phyloP scores from a whole-genome alignment of 2,329 filamentous ascomycete species.

The Botrytis squamosa region DNA sequence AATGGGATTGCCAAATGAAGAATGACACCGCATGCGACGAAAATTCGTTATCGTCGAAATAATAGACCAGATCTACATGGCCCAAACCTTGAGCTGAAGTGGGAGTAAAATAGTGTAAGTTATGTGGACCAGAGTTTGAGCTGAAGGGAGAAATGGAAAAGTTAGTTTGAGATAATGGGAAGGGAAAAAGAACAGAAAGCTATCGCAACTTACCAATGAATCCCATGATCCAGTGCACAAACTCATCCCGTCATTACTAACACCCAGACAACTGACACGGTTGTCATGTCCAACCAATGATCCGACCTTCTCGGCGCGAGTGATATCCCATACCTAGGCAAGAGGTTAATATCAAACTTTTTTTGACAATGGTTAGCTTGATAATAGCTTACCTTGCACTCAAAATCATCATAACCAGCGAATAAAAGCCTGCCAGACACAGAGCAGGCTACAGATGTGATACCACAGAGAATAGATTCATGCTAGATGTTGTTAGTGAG shows the following conservation, averaged over 20 bases:
- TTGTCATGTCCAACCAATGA: conserved; percentile 97
- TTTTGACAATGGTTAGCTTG: not conserved
- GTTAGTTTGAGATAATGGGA: conserved; percentile 9
- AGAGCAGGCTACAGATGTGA: conserved; percentile 96
- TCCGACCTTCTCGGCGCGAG: conserved; percentile 94
- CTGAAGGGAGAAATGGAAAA: conserved; percentile 19
- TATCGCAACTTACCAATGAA: conserved; percentile 73
- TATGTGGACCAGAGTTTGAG: conserved; percentile 16
- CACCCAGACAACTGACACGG: conserved; percentile 95
- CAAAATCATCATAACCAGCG: conserved; percentile 97
- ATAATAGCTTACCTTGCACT: conserved; percentile 81
- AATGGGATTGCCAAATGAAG: conserved; percentile 26
- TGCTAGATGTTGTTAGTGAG: conserved; percentile 57
- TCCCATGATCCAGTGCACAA: conserved; percentile 99
- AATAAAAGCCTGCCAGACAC: conserved; percentile 94
- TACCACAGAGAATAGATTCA: conserved; percentile 94
- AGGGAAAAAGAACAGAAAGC: not conserved
- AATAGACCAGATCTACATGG: conserved; percentile 44
- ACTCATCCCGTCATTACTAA: conserved; percentile 98
- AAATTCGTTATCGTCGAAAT: conserved; percentile 20
- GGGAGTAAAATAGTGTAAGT: conserved; percentile 20
- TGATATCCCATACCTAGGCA: conserved; percentile 89
- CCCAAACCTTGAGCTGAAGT: conserved; percentile 80
- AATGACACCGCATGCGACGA: conserved; percentile 18
- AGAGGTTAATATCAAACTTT: conserved; percentile 10